phyloP scores from a whole-genome alignment of 129 eudicot species.

The Helianthus tuberosus region DNA sequence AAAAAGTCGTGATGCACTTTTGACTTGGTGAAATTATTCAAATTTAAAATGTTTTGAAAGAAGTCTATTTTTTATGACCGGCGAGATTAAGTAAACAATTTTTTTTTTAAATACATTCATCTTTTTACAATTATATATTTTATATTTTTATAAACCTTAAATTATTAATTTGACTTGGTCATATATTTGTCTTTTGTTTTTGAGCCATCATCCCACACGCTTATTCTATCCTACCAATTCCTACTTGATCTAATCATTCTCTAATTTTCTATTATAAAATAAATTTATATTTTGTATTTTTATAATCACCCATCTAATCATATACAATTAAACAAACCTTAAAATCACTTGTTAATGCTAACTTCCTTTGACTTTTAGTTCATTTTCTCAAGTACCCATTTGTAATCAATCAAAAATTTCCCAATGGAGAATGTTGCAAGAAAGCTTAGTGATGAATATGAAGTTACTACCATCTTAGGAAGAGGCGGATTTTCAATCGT shows the following conservation, averaged over 20 bases:
- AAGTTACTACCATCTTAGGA: constrained; percentile 65
- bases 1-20: not conserved
- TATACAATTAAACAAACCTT: constrained; percentile 25
- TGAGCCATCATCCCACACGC: constrained; percentile 35
- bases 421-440: constrained; percentile 66
- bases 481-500: constrained; percentile 88
- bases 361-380: constrained; percentile 27
- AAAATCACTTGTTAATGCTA: constrained; percentile 24
- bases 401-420: constrained; percentile 13
- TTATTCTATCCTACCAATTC: constrained; percentile 39
- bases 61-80: not conserved
- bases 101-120: not conserved
- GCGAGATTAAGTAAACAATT: not conserved
- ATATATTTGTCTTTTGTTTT: constrained; percentile 35
- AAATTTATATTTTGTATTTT: constrained; percentile 1
- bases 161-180: constrained; percentile 42
- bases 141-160: not conserved
- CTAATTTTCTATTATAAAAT: constrained; percentile 11
- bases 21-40: constrained; percentile 6
- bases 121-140: not conserved
- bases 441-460: constrained; percentile 66
- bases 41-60: not conserved
- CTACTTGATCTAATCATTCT: constrained; percentile 37
- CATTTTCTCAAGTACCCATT: constrained; percentile 18
- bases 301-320: constrained; percentile 27